Conservation (phyloP, 1,139 yeast genomes). For the Pichia sp. region DNA sequence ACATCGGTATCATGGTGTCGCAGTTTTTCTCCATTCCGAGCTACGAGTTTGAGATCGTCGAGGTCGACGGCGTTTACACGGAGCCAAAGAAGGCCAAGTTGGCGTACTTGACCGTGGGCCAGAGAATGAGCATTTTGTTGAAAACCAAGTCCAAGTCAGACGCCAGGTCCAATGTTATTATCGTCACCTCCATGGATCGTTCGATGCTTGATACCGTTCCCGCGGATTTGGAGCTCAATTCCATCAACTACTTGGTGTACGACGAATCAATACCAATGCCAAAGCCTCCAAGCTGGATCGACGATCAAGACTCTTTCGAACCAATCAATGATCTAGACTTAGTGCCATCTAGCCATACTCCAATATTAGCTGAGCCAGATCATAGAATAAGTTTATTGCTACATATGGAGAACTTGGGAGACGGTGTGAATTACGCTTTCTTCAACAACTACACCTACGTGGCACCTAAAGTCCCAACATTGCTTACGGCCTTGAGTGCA, state of each 20-base stretch:
- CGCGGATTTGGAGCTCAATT: conserved; percentile 46
- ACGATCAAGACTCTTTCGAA: conserved; percentile 26
- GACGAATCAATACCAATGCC: conserved; percentile 32
- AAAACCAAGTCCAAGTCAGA: conserved; percentile 41
- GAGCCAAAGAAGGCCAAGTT: conserved; percentile 54
- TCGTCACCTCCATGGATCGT: conserved; percentile 59
- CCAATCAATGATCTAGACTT: conserved; percentile 55
- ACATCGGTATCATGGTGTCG: conserved; percentile 67
- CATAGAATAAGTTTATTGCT: conserved; percentile 54
- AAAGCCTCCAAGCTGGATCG: conserved; percentile 15
- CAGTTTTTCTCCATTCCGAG: conserved; percentile 66
- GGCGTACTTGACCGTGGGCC: conserved; percentile 65
- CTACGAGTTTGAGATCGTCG: conserved; percentile 63
- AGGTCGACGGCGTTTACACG: conserved; percentile 67
- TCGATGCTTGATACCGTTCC: conserved; percentile 63
- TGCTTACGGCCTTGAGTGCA: conserved; percentile 52
- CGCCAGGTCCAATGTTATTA: conserved; percentile 49
- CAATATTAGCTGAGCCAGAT: conserved; percentile 55
- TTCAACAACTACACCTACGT: conserved; percentile 64
- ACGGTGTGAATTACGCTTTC: conserved; percentile 72
- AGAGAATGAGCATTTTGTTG: conserved; percentile 60
- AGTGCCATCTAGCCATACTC: conserved; percentile 40
- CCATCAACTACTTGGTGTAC: conserved; percentile 54
- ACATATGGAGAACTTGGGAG: conserved; percentile 62
- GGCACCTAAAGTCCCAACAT: conserved; percentile 62